Evolutionary conservation across 768 basidiomycete species (phyloP).

Genomic region (Clavaria fumosa): DNA sequence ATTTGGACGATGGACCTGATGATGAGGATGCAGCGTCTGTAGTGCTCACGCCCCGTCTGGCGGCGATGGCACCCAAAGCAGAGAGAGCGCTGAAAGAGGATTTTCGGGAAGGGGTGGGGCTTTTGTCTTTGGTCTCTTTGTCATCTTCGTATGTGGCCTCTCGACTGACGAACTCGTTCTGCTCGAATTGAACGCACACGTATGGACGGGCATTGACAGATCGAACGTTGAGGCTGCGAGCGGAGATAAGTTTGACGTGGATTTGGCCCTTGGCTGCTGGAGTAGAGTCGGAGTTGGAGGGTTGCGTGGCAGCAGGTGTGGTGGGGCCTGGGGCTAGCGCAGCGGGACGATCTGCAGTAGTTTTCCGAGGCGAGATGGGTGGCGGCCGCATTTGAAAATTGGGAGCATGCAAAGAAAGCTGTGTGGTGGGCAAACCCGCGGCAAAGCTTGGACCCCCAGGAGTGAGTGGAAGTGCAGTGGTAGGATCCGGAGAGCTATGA

Average conservation of each 20-base stretch:
- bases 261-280: constrained; percentile 51
- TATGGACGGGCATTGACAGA: constrained; percentile 61
- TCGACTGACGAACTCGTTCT: constrained; percentile 93
- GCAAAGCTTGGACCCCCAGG: constrained; percentile 33
- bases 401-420: constrained; percentile 73
- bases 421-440: constrained; percentile 38
- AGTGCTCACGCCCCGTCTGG: constrained; percentile 25
- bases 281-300: constrained; percentile 20
- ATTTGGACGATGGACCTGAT: constrained; percentile 22
- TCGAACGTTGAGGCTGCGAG: constrained; percentile 64
- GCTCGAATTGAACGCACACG: constrained; percentile 95
- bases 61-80: constrained; percentile 47
- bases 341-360: constrained; percentile 19
- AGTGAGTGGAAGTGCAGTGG: constrained; percentile 21
- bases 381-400: constrained; percentile 66
- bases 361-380: constrained; percentile 28
- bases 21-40: constrained; percentile 29
- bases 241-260: constrained; percentile 91
- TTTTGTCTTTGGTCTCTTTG: constrained; percentile 77
- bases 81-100: constrained; percentile 49
- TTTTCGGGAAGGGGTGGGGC: constrained; percentile 36
- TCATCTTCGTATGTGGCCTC: constrained; percentile 76
- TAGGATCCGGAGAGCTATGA: constrained; percentile 27
- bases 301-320: constrained; percentile 20
- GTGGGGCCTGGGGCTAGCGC: constrained; percentile 27